Percentiles rank a stretch among this genome's conserved stretches.
These are phyloP conservation scores for Fusarium buxicola DNA, from an alignment of 2,329 filamentous ascomycete genomes.

Conservation along the genomic window DNA sequence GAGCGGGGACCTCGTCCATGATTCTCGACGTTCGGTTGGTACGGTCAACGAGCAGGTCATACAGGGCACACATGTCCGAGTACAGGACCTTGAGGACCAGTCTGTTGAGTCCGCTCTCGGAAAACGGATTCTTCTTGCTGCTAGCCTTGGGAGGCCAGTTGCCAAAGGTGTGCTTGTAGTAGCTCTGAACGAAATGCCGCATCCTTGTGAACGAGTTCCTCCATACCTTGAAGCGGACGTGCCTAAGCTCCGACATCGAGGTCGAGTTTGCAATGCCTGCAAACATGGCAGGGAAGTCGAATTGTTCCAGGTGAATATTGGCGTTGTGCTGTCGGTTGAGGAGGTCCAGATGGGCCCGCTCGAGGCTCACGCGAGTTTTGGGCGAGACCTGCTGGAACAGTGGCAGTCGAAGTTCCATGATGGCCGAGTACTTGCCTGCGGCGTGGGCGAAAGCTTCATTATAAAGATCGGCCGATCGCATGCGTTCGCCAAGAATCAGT, in stretches of 20 bases:
- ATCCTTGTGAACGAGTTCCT: slow-evolving; percentile 78
- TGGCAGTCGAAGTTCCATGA: slow-evolving; percentile 73
- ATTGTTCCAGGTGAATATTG: slow-evolving; percentile 81
- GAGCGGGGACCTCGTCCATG: slow-evolving; percentile 72
- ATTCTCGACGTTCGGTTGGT: slow-evolving; percentile 81
- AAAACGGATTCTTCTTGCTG: slow-evolving; percentile 91
- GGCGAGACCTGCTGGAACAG: slow-evolving; percentile 77
- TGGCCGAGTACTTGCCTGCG: slow-evolving; percentile 84
- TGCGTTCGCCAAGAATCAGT: slow-evolving; percentile 87
- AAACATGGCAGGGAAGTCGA: slow-evolving; percentile 92
- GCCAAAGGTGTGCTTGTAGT: slow-evolving; percentile 70
- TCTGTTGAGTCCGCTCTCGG: slow-evolving; percentile 87
- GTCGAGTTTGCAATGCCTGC: slow-evolving; percentile 88
- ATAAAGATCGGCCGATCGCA: slow-evolving; percentile 85
- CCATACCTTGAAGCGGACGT: slow-evolving; percentile 88
- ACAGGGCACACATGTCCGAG: slow-evolving; percentile 85
- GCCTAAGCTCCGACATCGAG: slow-evolving; percentile 78
- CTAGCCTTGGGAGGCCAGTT: slow-evolving; percentile 92
- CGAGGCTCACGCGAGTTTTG: slow-evolving; percentile 81
- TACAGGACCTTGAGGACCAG: slow-evolving; percentile 85
- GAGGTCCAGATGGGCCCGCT: slow-evolving; percentile 84
- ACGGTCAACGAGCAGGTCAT: slow-evolving; percentile 89
- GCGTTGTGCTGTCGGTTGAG: slow-evolving; percentile 77
- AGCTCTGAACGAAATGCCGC: slow-evolving; percentile 76
- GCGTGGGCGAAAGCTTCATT: slow-evolving; percentile 93